Base-by-base conservation (phyloP, 345 rosid species). In the Physaria fendleri region DNA sequence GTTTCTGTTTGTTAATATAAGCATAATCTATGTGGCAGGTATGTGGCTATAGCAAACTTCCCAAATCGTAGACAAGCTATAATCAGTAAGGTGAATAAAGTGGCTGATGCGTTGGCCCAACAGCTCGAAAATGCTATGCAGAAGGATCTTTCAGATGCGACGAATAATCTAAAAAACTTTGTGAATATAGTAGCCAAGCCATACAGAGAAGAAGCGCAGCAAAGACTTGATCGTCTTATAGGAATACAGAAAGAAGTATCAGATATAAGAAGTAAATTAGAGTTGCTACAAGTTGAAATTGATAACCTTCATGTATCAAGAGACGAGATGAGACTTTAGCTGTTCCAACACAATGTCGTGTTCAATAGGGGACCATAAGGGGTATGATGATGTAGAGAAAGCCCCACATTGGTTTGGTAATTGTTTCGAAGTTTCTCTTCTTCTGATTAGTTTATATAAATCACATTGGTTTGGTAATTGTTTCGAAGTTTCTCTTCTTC, bases 61-160 rank as follows among this genome's bases (percentile, higher is more conserved):
- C 97, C 97, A 9, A 59, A 75, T 33, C 91, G 89, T 12, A 79
- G 82, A 59, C 83, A 48, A 78, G 74, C 50, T 37, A 75, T 89
- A 58, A 64, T 83, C 40, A 75, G 78, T 17, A 89, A 85, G 74
- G 90, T 86, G 76, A 81, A 76, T 47, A 79, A 44, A 68, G 68
- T 76, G 5, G 95, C 90, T 2, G 78, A 82, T 57, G 87, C 77
- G 5, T 77, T 85, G 45, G 87, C 86, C 43, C 72, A 53, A 5
- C 86, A 93, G 64, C 78, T 93, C 14, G 99, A 93, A 69, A 88
- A 79, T 41, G 89, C 94, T 41, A 93, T 93, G 99, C 82, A 76
- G 58, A 87, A 79, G 66, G 99, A 93, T 81, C 84, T 87, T 47
- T 34, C 37, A 58, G 86, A 78, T 71, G 73, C 82, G 1, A 37